Evolutionary conservation across 2,329 filamentous ascomycete genomes (phyloP).

Genomic region (Xylaria sp.): DNA sequence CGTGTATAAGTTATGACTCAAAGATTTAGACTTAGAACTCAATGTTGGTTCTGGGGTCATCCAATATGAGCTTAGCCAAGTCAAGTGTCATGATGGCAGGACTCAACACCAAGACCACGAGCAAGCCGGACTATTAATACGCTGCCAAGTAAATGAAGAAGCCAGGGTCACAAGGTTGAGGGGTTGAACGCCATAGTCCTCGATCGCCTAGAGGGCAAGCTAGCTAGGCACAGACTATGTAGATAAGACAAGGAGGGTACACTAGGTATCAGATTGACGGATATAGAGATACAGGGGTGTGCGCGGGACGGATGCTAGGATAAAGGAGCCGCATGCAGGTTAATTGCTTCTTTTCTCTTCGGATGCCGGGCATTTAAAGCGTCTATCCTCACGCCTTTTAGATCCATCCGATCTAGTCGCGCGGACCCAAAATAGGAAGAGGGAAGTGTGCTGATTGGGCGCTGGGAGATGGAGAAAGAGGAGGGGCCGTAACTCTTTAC

Average conservation of each 20-base stretch:
- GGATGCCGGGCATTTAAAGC: conserved; percentile 6
- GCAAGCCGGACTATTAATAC: conserved; percentile 16
- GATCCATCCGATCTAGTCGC: conserved; percentile 7
- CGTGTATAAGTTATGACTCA: conserved; percentile 8
- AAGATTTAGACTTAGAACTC: neutral
- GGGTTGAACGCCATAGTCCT: conserved; percentile 22
- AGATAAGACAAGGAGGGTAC: conserved; percentile 25
- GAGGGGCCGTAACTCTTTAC: conserved; percentile 3
- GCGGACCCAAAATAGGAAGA: neutral
- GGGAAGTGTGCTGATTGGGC: neutral
- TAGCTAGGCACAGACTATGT: conserved; percentile 7
- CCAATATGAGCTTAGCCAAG: conserved; percentile 17
- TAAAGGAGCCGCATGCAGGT: conserved; percentile 36
- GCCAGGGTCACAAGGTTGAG: neutral
- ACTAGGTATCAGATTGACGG: conserved; percentile 10
- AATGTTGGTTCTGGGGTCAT: neutral
- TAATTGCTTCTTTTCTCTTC: conserved; percentile 20
- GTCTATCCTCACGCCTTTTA: conserved; percentile 13
- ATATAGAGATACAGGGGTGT: conserved; percentile 24
- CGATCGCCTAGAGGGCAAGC: conserved; percentile 7
- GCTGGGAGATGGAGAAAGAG: conserved; percentile 11
- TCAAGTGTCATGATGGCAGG: neutral
- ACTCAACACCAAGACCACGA: neutral
- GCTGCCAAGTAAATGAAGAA: conserved; percentile 1
- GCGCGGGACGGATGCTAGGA: conserved; percentile 11